Evolutionary conservation across 495 filamentous ascomycete species (phyloP), one percentile per base, ranked within the genome.

Genomic region (Penicillium canariense): DNA sequence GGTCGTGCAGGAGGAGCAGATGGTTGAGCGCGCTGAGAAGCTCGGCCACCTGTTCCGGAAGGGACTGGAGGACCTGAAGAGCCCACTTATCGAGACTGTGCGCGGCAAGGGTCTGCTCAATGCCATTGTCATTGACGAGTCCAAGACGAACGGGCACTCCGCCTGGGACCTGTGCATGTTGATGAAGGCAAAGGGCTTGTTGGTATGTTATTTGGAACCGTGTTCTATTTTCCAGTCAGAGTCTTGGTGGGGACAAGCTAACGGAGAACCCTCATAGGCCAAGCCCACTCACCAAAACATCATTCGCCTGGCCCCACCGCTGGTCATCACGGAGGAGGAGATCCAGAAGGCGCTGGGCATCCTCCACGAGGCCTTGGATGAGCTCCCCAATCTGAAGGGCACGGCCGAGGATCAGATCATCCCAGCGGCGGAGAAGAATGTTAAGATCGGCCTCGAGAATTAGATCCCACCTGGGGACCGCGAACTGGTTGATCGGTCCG

Each of bases 201-300:
- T 98, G 82, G 91, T 96, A 81, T 66, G 83, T 74, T n/a, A 17
- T 18, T 34, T 14, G 22, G 17, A 7, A 17, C 7, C 14, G 9
- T 58, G 2, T n/a, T 26, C 18, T 22, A 22, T 27, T 4, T 22
- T 12, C 20, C 38, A 48, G 25, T 10, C 3, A 46, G n/a, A 46
- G 43, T 7, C 23, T 46, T n/a, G 43, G n/a, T 17, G 26, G 27
- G 11, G n/a, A 28, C 17, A n/a, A 54, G 64, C 74, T 77, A 64
- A 72, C 63, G 6, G 3, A 31, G 15, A 15, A 17, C 10, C 50
- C 48, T 27, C 15, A 62, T 68, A 96, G 90, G 94, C 94, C 53
- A 99, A 99, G 82, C 95, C 95, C 9, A 99, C 95, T 30, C 94
- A 98, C 72, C 84, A 96, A 62, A 97, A 97, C 68, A 97, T 97